Evolutionary conservation across 176 grass and related monocot species (phyloP), one percentile per base, ranked within the genome.

Genomic region (Ensete ventricosum): DNA sequence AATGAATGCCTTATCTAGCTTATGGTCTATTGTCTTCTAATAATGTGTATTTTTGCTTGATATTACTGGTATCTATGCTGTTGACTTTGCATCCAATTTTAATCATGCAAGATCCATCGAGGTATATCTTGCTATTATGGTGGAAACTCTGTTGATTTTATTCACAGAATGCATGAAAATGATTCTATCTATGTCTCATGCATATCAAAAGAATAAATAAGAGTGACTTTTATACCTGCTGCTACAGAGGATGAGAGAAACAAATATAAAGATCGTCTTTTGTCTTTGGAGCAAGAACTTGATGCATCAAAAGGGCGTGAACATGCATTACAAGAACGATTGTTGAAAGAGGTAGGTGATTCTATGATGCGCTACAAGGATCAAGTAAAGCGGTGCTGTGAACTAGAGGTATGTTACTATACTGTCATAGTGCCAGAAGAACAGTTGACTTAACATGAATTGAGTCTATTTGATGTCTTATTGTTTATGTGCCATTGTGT

Each of bases 231-330:
- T 14, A 34, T 71, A 22, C 72, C 81, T 91, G 59, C 14, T 82
- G 55, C 63, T 78, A 21, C 26, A 98, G 94, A 93, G 74, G 77
- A 90, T 85, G 94, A 89, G 85, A 98, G 77, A 75, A 81, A 78
- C 55, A 82, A 81, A 72, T 91, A 27, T 77, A 76, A 84, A 84
- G 90, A 91, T 73, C 81, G 82, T 66, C 63, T 88, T 73, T 80
- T 76, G 53, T 88, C 81, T 62, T 79, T 87, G 72, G 89, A 98
- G 78, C 94, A 98, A 93, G 90, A 98, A 69, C 79, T 93, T 59
- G 83, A 88, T 21, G 90, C 90, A 65, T 85, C 94, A 54, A 98
- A 93, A 84, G 90, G 88, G 9, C 79, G 88, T 22, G 90, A 98
- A 76, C 77, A 71, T 63, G 78, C 94, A 85, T 82, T 98, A 65